Evolutionary conservation across 139 green algal genomes (phyloP).

Genomic region (Ettlia oleoabundans): DNA sequence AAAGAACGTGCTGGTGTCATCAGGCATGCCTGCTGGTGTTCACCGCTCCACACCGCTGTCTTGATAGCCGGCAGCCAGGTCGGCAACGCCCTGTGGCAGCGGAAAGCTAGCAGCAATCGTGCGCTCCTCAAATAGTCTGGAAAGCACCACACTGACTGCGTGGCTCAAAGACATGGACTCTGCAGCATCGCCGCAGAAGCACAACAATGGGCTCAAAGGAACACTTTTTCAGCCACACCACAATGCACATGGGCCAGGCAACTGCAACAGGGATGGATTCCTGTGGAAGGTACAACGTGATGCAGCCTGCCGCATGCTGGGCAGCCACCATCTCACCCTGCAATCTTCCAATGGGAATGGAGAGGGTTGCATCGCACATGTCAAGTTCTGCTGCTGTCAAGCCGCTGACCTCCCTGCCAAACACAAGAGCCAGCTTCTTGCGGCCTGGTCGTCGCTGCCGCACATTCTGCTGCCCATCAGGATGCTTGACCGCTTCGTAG

Average conservation of each 20-base stretch:
- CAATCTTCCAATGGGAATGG: constrained; percentile 66
- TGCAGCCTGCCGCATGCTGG: background rate
- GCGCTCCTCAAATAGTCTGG: constrained; percentile 53
- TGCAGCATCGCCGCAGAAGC: background rate
- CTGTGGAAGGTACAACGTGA: background rate
- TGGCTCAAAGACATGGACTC: constrained; percentile 65
- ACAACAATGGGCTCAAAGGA: background rate
- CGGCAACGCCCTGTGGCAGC: constrained; percentile 1
- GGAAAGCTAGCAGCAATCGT: background rate
- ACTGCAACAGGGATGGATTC: background rate
- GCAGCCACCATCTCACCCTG: constrained; percentile 30
- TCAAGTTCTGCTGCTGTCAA: constrained; percentile 66
- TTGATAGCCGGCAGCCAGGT: constrained; percentile 15
- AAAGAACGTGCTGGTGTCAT: too few species aligned
- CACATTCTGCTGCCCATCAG: too few species aligned
- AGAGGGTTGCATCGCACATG: constrained; percentile 57
- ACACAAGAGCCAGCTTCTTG: constrained; percentile 61
- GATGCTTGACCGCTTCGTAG: too few species aligned
- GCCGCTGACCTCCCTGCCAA: constrained; percentile 71
- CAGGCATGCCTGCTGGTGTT: background rate
- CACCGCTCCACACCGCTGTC: constrained; percentile 30
- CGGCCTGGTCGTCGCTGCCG: background rate
- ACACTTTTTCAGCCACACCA: too few species aligned
- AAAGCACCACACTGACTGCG: constrained; percentile 66
- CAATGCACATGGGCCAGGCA: too few species aligned